Base-by-base conservation (phyloP, 495 filamentous ascomycete species). In the Tuber aestivum region DNA sequence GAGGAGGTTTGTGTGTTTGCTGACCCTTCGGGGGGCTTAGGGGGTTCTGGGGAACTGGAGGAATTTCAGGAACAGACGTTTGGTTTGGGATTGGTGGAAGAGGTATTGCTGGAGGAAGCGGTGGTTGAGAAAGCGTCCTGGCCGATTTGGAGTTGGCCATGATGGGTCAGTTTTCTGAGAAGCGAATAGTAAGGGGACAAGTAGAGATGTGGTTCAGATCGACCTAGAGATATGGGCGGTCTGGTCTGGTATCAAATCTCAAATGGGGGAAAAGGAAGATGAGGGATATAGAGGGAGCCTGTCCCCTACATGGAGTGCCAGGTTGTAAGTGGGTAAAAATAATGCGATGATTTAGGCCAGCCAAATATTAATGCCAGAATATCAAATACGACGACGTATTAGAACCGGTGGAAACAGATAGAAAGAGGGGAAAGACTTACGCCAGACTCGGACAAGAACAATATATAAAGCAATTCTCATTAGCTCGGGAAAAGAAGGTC, bases 61-160 rank as follows among this genome's bases (percentile, higher is more conserved):
- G 50, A 61, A 61, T 32, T 61, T 32, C 50, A 32, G n/a, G n/a
- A 32, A 32, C n/a, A 32, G 50, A 10, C 10, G 32, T 32, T 32
- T 61, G 50, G 32, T 10, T 32, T 1, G 50, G 72, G 48, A 48
- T 65, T 48, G 32, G 38, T 48, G 72, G 42, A 61, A 72, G 38
- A 21, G 75, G 70, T 32, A 72, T 76, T 32, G 70, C 50, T 50
- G 48, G 70, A 3, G 69, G 27, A 48, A 50, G 48, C 3, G 70
- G 69, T 50, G 75, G 18, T 35, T 71, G 69, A 27, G 74, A 45
- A 48, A 75, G 74, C 38, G 68, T 71, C 68, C 70, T 75, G 32
- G 72, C 35, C 38, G 23, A 41, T 70, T 41, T 70, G 37, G 37
- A 41, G 72, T 61, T 61, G 50, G 50, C 50, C n/a, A 61, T 61